These are phyloP conservation scores for Xylariaceae sp. DNA, from an alignment of 2,329 filamentous ascomycete species.

Conservation along the genomic window DNA sequence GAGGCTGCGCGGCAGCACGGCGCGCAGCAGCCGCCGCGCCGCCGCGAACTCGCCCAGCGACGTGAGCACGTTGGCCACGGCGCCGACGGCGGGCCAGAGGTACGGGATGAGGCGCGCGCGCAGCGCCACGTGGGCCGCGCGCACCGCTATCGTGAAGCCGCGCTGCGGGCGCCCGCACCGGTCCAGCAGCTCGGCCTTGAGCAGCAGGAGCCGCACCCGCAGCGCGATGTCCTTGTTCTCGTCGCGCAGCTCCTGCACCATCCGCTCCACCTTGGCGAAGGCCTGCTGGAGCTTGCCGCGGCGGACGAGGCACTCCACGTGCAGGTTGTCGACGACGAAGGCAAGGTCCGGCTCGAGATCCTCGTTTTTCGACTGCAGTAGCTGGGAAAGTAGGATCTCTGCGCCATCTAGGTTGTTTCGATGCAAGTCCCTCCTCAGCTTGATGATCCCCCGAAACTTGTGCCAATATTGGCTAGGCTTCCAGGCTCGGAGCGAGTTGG, in stretches of 20 bases:
- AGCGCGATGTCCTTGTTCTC: conserved; percentile 51
- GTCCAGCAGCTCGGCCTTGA: conserved; percentile 65
- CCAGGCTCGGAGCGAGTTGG: conserved; percentile 59
- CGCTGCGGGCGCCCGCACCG: conserved; percentile 62
- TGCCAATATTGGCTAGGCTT: conserved; percentile 71
- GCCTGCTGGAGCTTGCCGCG: conserved; percentile 40
- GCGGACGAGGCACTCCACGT: conserved; percentile 44
- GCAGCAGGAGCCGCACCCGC: conserved; percentile 61
- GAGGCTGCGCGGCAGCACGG: conserved; percentile 67
- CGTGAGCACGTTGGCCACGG: conserved; percentile 61
- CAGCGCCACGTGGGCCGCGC: conserved; percentile 68
- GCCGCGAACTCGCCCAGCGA: conserved; percentile 63
- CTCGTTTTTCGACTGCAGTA: conserved; percentile 43
- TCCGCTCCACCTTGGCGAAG: conserved; percentile 38
- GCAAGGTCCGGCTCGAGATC: conserved; percentile 46
- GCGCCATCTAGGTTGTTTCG: conserved; percentile 45
- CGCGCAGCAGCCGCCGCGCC: conserved; percentile 55
- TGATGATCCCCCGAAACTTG: conserved; percentile 59
- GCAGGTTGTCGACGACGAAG: conserved; percentile 42
- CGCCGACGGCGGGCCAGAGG: conserved; percentile 65
- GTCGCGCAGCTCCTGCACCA: conserved; percentile 34
- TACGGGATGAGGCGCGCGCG: conserved; percentile 59
- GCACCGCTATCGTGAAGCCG: conserved; percentile 68
- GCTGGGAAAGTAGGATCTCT: conserved; percentile 41
- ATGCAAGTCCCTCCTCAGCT: conserved; percentile 55